Evolutionary conservation across 1,284 basidiomycete genomes (phyloP).

Genomic region (Cryptococcus sp.): DNA sequence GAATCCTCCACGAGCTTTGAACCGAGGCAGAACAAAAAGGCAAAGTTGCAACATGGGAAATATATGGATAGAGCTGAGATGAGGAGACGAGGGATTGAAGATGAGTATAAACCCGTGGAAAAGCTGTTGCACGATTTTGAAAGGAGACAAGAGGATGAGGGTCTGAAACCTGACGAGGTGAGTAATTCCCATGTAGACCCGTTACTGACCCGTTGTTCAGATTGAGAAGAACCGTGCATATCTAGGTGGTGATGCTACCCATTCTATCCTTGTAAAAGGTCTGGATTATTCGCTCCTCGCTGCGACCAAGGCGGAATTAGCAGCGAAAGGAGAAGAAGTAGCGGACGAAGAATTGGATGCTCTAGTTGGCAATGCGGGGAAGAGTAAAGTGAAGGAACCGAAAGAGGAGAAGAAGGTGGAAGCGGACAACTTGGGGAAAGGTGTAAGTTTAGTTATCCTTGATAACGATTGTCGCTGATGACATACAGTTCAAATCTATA

Average conservation of each 20-base stretch:
- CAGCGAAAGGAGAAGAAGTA: slow-evolving; percentile 55
- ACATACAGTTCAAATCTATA: slow-evolving; percentile 41
- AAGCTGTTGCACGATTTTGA: slow-evolving; percentile 75
- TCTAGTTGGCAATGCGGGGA: slow-evolving; percentile 33
- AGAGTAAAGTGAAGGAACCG: slow-evolving; percentile 5
- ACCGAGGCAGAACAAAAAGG: slow-evolving; percentile 30
- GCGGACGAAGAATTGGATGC: slow-evolving; percentile 73
- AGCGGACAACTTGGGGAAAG: slow-evolving; percentile 20
- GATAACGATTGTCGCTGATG: no score
- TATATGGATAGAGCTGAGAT: slow-evolving; percentile 46
- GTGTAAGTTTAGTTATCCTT: slow-evolving; percentile 38
- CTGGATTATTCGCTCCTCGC: slow-evolving; percentile 80
- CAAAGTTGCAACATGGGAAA: slow-evolving; percentile 13
- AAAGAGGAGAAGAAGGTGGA: slow-evolving; percentile 48
- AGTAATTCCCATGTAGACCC: not conserved
- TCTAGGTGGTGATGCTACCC: slow-evolving; percentile 80
- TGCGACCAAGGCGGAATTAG: slow-evolving; percentile 66
- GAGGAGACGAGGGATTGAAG: slow-evolving; percentile 38
- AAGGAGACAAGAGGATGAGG: slow-evolving; percentile 56
- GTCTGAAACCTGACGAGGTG: slow-evolving; percentile 51
- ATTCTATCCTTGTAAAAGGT: slow-evolving; percentile 81
- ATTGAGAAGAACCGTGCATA: slow-evolving; percentile 72
- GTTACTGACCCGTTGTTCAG: slow-evolving; percentile 40
- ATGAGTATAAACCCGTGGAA: slow-evolving; percentile 52
- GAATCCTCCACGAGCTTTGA: slow-evolving; percentile 23